These are phyloP conservation scores for Williopsis jadinii DNA, from an alignment of 1,139 yeast species.

Conservation along the genomic window DNA sequence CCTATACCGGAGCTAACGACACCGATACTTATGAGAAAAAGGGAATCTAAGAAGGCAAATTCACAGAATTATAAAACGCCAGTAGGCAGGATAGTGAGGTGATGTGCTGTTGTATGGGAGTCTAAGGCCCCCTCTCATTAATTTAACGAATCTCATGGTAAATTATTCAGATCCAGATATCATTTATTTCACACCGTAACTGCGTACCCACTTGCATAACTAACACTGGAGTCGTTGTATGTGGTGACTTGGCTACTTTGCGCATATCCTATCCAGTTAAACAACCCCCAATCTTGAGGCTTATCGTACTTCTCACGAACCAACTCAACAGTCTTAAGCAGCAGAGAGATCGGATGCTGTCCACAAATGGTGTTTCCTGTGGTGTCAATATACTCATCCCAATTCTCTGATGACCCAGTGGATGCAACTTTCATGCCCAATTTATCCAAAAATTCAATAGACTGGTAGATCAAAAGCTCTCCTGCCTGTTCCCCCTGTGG, in stretches of 20 bases:
- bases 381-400: constrained; percentile 56
- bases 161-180: too few species aligned
- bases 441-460: constrained; percentile 67
- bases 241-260: constrained; percentile 59
- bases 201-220: constrained; percentile 83
- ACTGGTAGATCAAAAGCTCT: constrained; percentile 48
- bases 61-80: constrained; percentile 22
- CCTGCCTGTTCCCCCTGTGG: constrained; percentile 17
- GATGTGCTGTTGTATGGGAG: neutral
- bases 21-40: constrained; percentile 11
- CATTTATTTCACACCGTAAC: constrained; percentile 1
- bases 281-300: constrained; percentile 24
- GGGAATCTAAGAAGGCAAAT: constrained; percentile 7
- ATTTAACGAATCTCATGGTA: neutral
- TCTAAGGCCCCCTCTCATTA: too few species aligned
- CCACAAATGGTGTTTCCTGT: constrained; percentile 96
- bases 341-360: constrained; percentile 67
- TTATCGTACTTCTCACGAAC: constrained; percentile 13
- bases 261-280: constrained; percentile 75
- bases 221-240: constrained; percentile 68
- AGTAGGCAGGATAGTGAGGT: constrained; percentile 20
- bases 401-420: constrained; percentile 37
- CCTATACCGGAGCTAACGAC: constrained; percentile 14
- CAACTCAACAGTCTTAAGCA: constrained; percentile 46
- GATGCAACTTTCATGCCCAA: constrained; percentile 62